Conservation (phyloP, 2,329 filamentous ascomycete genomes). For the Aureobasidium pullulans region DNA sequence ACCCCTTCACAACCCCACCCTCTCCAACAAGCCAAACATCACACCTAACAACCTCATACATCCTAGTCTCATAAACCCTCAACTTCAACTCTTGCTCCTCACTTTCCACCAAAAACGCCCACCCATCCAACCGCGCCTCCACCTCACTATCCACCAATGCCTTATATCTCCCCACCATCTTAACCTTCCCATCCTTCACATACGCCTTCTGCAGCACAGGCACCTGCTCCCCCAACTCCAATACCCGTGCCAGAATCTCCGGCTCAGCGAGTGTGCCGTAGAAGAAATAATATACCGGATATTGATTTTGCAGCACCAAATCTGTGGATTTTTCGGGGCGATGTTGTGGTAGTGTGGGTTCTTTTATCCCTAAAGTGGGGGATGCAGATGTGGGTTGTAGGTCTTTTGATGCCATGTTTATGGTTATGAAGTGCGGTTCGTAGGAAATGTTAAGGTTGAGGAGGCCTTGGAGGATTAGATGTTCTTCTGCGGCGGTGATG, state of each 20-base stretch:
- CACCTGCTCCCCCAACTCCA: background rate
- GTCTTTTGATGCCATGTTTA: background rate
- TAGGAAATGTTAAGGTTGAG: background rate
- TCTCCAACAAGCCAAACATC: constrained; percentile 18
- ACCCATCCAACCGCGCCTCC: background rate
- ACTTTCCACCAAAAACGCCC: background rate
- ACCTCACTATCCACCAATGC: background rate
- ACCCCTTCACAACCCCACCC: background rate
- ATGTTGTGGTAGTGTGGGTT: background rate
- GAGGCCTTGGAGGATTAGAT: background rate
- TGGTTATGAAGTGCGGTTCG: background rate
- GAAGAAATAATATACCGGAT: background rate
- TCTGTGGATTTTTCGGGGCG: background rate
- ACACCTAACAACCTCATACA: constrained; percentile 35
- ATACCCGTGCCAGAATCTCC: background rate
- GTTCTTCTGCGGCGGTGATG: background rate
- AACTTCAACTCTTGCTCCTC: constrained; percentile 28
- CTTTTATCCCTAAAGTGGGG: background rate
- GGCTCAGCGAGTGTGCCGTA: background rate
- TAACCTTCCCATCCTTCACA: background rate
- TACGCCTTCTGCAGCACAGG: background rate
- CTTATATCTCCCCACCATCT: background rate
- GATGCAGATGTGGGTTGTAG: constrained; percentile 15
- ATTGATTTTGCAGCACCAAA: background rate
- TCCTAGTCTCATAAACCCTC: constrained; percentile 31